phyloP scores from a whole-genome alignment of 345 rosid genomes.

The Iberis pinnata region DNA sequence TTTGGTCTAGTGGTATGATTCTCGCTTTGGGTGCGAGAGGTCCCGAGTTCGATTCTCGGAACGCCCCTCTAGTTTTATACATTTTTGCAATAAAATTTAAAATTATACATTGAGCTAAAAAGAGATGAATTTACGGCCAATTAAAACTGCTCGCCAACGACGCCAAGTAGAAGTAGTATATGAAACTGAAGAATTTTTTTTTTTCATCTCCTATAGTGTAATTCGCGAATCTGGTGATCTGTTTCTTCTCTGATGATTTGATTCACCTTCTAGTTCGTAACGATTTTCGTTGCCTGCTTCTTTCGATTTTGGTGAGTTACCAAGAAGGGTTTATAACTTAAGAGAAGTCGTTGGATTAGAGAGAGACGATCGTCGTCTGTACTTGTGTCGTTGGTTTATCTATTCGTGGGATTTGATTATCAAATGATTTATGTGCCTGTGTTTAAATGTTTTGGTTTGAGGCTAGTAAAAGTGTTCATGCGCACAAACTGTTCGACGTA shows the following conservation, averaged over 20 bases:
- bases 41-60: conserved; percentile 75
- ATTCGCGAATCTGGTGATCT: background rate
- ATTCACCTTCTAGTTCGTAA: conserved; percentile 5
- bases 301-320: background rate
- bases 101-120: background rate
- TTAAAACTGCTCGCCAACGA: conserved; percentile 77
- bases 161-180: conserved; percentile 84
- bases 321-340: background rate
- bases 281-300: conserved; percentile 7
- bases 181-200: conserved; percentile 48
- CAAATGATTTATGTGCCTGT: background rate
- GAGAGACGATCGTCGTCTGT: background rate
- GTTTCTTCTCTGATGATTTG: conserved; percentile 11
- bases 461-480: background rate
- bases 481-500: conserved; percentile 35
- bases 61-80: conserved; percentile 35
- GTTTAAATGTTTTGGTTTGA: background rate
- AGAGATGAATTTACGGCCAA: conserved; percentile 67
- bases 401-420: background rate
- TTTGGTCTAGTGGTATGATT: conserved; percentile 89
- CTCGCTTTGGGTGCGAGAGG: conserved; percentile 92
- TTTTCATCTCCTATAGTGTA: background rate
- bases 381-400: background rate
- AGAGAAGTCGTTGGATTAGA: background rate
- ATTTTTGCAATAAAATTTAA: too few relatives aligned